Conservation (phyloP, 2,329 filamentous ascomycete species). For the Fusarium ambrosium region DNA sequence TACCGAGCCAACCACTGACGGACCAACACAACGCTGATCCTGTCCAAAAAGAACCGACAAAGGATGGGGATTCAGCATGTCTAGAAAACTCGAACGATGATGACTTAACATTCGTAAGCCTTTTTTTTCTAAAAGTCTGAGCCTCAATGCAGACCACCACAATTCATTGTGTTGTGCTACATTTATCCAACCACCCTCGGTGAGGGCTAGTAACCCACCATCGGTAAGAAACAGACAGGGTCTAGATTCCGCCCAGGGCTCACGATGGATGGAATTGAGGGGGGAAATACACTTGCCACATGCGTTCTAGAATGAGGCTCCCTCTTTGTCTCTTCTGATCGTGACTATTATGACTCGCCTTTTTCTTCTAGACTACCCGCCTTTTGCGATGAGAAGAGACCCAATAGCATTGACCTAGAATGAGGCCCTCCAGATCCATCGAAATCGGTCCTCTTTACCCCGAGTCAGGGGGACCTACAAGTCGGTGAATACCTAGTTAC, state of each 20-base stretch:
- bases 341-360: background rate
- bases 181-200: background rate
- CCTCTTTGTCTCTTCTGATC: constrained; percentile 1
- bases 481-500: background rate
- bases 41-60: background rate
- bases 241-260: constrained; percentile 16
- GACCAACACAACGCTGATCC: background rate
- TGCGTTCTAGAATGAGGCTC: constrained; percentile 23
- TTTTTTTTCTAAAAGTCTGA: background rate
- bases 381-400: background rate
- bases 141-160: background rate
- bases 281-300: constrained; percentile 3
- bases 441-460: background rate
- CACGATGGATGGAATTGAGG: background rate
- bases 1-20: background rate
- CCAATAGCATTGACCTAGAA: constrained; percentile 1
- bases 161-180: background rate
- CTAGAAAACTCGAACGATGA: background rate
- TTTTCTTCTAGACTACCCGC: constrained; percentile 31
- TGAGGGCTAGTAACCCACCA: background rate
- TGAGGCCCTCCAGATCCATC: background rate
- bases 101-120: constrained; percentile 1
- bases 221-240: background rate
- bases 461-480: background rate
- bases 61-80: background rate